These are phyloP conservation scores for Spinacia oleracea DNA, from an alignment of 179 eudicot species.

Conservation along the genomic window DNA sequence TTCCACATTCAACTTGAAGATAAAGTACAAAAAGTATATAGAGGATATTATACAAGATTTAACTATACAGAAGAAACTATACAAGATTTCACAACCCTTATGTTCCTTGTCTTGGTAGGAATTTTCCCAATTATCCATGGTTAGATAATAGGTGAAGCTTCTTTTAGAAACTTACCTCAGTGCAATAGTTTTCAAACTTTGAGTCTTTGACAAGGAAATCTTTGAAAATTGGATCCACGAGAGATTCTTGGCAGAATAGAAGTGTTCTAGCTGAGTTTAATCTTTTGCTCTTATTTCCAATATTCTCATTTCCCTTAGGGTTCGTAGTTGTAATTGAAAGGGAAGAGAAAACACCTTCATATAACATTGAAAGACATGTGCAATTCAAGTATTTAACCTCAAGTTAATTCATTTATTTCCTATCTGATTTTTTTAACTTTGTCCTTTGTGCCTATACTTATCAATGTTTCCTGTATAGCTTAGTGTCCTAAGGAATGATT, in stretches of 20 bases:
- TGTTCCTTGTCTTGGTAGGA: not conserved
- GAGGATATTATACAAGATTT: not conserved
- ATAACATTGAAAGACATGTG: not conserved
- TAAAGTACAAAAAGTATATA: not conserved
- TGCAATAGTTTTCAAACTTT: not conserved
- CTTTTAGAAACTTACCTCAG: not conserved
- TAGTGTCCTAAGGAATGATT: not conserved
- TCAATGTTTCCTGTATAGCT: not conserved
- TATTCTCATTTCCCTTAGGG: not conserved
- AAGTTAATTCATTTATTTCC: too few relatives aligned
- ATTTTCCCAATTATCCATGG: not conserved
- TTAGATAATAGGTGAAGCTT: not conserved
- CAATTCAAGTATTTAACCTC: not conserved
- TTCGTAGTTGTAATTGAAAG: too few relatives aligned
- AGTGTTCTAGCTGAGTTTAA: not conserved
- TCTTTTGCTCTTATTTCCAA: not conserved
- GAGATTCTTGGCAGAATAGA: not conserved
- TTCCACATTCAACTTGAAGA: not conserved
- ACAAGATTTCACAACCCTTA: not conserved
- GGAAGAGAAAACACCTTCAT: not conserved
- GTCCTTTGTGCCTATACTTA: not conserved
- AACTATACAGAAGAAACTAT: not conserved
- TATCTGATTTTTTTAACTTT: too few relatives aligned
- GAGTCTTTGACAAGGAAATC: not conserved
- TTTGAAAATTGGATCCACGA: not conserved